Evolutionary conservation across 1,284 basidiomycete genomes (phyloP).

Genomic region (Rhodotorula sp.): DNA sequence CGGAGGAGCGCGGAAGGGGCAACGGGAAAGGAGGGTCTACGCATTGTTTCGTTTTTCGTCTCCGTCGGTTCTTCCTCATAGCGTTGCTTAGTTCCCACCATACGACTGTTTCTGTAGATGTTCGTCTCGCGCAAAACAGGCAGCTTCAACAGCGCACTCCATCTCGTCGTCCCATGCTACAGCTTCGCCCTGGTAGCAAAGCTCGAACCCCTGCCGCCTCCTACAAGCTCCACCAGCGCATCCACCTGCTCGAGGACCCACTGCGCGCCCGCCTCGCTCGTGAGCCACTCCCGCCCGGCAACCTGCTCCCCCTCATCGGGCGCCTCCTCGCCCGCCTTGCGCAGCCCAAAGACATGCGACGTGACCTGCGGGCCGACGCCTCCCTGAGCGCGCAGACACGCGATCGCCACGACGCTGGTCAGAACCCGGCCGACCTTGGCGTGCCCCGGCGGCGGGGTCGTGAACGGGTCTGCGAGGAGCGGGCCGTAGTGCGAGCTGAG

Average conservation of each 20-base stretch:
- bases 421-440: conserved; percentile 62
- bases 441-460: conserved; percentile 44
- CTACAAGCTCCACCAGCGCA: conserved; percentile 69
- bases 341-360: conserved; percentile 87
- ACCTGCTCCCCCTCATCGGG: conserved; percentile 57
- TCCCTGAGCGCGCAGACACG: conserved; percentile 81
- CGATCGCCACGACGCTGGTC: conserved; percentile 84
- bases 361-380: conserved; percentile 87
- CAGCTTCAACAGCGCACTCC: neutral
- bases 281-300: conserved; percentile 71
- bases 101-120: neutral
- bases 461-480: conserved; percentile 65
- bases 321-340: conserved; percentile 51
- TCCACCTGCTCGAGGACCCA: conserved; percentile 91
- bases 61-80: too few species aligned
- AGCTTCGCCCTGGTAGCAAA: conserved; percentile 62
- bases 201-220: conserved; percentile 52
- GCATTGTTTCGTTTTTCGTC: neutral
- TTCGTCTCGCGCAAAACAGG: neutral
- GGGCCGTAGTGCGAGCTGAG: conserved; percentile 85
- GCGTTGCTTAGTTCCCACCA: too few species aligned
- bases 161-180: conserved; percentile 52
- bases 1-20: neutral
- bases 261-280: conserved; percentile 83
- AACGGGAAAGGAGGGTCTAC: neutral